phyloP scores from a whole-genome alignment of 495 filamentous ascomycete species.

The Daldinia grandis region DNA sequence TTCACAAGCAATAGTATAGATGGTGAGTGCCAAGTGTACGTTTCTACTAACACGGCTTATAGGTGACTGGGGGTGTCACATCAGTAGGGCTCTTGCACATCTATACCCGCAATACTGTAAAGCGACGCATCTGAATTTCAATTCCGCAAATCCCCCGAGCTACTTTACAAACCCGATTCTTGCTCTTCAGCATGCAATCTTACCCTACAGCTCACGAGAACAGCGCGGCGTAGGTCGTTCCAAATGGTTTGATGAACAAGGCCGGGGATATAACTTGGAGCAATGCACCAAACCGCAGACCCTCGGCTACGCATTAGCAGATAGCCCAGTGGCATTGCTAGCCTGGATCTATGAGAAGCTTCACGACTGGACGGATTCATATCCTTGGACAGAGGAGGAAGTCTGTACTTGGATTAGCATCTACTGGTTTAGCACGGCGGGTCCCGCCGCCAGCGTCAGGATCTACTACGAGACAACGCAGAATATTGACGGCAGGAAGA shows the following conservation, averaged over 20 bases:
- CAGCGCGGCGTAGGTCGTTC: slow-evolving; percentile 56
- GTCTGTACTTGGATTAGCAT: slow-evolving; percentile 71
- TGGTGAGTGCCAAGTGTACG: neutral
- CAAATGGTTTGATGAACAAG: slow-evolving; percentile 60
- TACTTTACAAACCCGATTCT: slow-evolving; percentile 53
- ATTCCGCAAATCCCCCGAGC: slow-evolving; percentile 50
- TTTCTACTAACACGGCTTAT: neutral
- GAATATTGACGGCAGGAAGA: slow-evolving; percentile 32
- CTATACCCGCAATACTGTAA: slow-evolving; percentile 65
- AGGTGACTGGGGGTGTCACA: slow-evolving; percentile 73
- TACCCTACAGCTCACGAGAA: slow-evolving; percentile 46
- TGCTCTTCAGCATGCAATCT: slow-evolving; percentile 54
- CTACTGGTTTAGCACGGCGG: slow-evolving; percentile 66
- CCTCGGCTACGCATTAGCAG: slow-evolving; percentile 62
- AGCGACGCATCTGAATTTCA: slow-evolving; percentile 72
- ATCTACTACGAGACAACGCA: slow-evolving; percentile 68
- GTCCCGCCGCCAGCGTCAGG: slow-evolving; percentile 62
- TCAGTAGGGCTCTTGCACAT: slow-evolving; percentile 65
- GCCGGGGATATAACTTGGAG: slow-evolving; percentile 63
- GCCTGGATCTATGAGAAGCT: slow-evolving; percentile 78
- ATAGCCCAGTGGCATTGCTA: slow-evolving; percentile 68
- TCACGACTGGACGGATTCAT: slow-evolving; percentile 71
- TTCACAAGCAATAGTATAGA: neutral
- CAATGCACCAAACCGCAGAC: slow-evolving; percentile 73
- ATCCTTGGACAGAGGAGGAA: slow-evolving; percentile 74